phyloP scores from a whole-genome alignment of 2,329 filamentous ascomycete genomes.

The Neonectria magnoliae region DNA sequence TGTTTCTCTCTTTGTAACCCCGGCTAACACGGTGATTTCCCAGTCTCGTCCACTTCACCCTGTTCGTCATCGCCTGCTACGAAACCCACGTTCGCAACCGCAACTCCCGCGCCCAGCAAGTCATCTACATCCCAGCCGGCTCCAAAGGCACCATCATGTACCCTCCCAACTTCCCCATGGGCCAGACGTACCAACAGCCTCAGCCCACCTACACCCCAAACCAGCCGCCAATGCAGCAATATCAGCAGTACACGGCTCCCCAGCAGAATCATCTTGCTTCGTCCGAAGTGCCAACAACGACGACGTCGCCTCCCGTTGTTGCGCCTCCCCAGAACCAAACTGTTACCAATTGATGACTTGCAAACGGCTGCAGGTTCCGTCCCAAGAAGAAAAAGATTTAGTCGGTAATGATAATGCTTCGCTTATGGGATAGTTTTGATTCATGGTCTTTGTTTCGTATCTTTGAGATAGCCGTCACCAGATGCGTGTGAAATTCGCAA shows the following conservation, averaged over 20 bases:
- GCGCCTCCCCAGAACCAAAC: conserved; percentile 1
- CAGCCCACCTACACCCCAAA: not conserved
- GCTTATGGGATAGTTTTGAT: not conserved
- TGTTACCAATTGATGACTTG: not conserved
- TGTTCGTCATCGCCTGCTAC: conserved; percentile 39
- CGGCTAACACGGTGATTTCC: not conserved
- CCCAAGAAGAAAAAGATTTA: not conserved
- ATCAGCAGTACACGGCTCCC: not conserved
- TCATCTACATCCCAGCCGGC: conserved; percentile 27
- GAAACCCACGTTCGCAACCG: conserved; percentile 35
- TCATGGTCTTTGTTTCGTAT: not conserved
- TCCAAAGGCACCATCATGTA: not conserved
- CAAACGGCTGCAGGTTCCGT: not conserved
- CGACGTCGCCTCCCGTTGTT: not conserved
- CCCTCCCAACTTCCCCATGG: conserved; percentile 8
- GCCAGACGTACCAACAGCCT: conserved; percentile 13
- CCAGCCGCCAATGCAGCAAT: not conserved
- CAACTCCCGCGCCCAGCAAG: not conserved
- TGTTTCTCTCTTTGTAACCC: not conserved
- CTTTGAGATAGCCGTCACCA: not conserved
- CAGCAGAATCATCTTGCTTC: not conserved
- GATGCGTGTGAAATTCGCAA: no score
- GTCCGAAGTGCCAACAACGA: not conserved
- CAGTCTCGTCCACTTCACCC: conserved; percentile 30
- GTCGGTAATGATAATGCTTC: not conserved